Evolutionary conservation across 148 eudicot species (phyloP), one percentile per base, ranked within the genome.

Genomic region (Camellia granthamiana): DNA sequence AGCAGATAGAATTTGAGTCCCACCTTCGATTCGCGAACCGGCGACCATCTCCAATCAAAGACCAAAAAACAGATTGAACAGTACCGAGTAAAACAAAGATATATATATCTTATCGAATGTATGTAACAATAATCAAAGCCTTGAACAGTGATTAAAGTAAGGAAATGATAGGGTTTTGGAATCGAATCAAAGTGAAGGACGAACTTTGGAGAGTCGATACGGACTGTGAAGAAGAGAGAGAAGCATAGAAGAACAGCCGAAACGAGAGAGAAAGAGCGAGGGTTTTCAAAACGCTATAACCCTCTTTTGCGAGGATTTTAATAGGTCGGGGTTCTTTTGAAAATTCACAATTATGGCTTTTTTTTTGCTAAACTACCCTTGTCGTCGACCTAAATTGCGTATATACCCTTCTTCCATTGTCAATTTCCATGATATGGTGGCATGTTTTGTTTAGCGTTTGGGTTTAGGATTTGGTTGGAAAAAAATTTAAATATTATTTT

Each of bases 1-100:
- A 23, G 89, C 89, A 13, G 94, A 83, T 2, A 89, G 61, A 75
- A 78, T 74, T 47, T 87, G 91, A 7, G 90, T 64, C 16, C 92
- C 95, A 42, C 89, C 83, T 55, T 92, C 92, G 81, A 74, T 58
- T 82, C 83, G 82, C 55, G 84, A 69, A 55, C 83, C 87, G 69
- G 86, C 77, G 3, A 84, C 89, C 92, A 91, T 90, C 85, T 84
- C 85, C 81, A 23, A 82, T 42, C 21, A 77, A 75, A 8, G 12
- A 51, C 70, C 55, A 19, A 49, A 13, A 7, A 66, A 43, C 51
- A 15, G 64, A 56, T 62, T 61, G 41, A 78, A 42, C 44, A 59
- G 12, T 59, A 68, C 70, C 3, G 21, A 14, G 59, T 42, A 19
- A 10, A 23, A 9, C 7, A 41, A 52, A 65, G 30, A 14, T 12